Evolutionary conservation across 1,284 basidiomycete genomes (phyloP).

Genomic region (Cutaneotrichosporon cutaneum): DNA sequence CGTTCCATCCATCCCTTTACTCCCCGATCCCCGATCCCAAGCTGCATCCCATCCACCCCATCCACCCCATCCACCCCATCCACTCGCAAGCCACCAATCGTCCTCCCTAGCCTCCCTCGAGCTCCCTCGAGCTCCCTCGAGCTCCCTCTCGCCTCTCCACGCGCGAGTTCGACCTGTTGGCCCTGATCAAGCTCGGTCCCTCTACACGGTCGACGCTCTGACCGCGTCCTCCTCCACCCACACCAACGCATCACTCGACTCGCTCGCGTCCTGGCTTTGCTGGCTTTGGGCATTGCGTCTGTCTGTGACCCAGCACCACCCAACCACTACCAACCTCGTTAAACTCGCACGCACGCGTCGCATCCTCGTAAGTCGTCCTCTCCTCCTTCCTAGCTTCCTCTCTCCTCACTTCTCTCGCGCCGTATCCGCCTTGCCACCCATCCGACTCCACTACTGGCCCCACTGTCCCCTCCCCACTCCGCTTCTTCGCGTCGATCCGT

Average conservation of each 20-base stretch:
- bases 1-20: neutral
- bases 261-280: neutral
- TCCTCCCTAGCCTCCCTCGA: too few species aligned
- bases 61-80: too few species aligned
- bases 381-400: neutral
- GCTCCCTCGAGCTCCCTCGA: neutral
- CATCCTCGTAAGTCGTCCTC: neutral
- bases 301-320: neutral
- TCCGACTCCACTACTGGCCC: neutral
- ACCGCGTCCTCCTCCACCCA: neutral
- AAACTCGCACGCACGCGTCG: neutral
- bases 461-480: neutral
- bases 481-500: neutral
- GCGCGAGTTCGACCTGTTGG: neutral
- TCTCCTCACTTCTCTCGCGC: neutral
- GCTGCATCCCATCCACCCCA: neutral
- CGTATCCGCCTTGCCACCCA: neutral
- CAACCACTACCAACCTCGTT: neutral
- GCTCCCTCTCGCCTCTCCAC: neutral
- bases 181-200: neutral
- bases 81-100: too few species aligned
- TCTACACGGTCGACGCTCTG: neutral
- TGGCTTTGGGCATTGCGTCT: neutral
- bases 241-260: neutral
- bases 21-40: too few species aligned